phyloP scores from a whole-genome alignment of 495 filamentous ascomycete species.

The Peziza echinospora region DNA sequence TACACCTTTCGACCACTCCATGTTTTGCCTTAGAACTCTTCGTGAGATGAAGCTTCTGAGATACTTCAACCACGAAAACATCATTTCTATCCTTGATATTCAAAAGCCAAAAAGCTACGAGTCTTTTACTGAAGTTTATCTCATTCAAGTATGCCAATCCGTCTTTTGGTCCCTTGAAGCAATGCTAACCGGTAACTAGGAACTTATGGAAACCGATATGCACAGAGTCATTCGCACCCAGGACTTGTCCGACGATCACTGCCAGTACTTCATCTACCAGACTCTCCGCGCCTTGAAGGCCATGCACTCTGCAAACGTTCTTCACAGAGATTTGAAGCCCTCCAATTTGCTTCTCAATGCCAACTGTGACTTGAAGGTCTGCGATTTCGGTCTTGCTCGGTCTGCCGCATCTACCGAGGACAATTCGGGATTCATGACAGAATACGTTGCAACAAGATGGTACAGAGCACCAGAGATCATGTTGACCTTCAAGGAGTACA shows the following conservation, averaged over 20 bases:
- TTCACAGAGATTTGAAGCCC: conserved; percentile 93
- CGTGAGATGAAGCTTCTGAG: conserved; percentile 98
- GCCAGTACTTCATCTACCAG: conserved; percentile 99
- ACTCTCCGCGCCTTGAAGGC: conserved; percentile 94
- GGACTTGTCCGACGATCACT: conserved; percentile 95
- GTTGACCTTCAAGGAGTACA: conserved; percentile 99
- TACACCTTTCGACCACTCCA: conserved; percentile 94
- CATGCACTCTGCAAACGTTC: conserved; percentile 97
- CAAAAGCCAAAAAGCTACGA: conserved; percentile 94
- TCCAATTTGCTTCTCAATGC: conserved; percentile 93
- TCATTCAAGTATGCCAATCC: conserved; percentile 58
- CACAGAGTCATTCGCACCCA: conserved; percentile 98
- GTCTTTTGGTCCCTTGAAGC: background rate
- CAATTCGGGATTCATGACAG: conserved; percentile 99
- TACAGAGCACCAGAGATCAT: conserved; percentile 99
- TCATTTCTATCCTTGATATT: conserved; percentile 98
- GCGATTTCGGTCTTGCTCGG: conserved; percentile 89
- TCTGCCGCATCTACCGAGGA: conserved; percentile 87
- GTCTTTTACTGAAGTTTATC: conserved; percentile 91
- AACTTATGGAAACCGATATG: conserved; percentile 99
- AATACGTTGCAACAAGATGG: conserved; percentile 99
- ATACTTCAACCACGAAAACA: conserved; percentile 99
- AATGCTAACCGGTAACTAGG: conserved; percentile 28
- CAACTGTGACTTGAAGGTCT: conserved; percentile 98
- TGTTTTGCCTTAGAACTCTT: conserved; percentile 93